Evolutionary conservation across 805 yeast genomes (phyloP).

Genomic region (Lachancea thermotolerans): DNA sequence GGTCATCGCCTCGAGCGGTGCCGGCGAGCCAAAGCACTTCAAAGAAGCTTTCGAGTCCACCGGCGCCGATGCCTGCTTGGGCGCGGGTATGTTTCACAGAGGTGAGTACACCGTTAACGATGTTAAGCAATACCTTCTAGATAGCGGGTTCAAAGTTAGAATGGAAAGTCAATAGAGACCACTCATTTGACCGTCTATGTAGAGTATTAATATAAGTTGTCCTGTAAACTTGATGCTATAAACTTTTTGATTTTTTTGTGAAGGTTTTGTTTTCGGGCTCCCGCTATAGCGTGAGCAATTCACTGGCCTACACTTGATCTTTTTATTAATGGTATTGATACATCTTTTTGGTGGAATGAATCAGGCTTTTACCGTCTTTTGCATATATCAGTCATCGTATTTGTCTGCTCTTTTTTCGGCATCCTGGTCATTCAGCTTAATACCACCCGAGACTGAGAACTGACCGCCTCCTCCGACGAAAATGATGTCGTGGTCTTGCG

Average conservation of each 20-base stretch:
- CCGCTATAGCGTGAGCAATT: too few relatives aligned
- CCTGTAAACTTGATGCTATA: not conserved
- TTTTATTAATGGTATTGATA: not conserved
- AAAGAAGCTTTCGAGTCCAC: slow-evolving; percentile 79
- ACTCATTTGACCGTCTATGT: not conserved
- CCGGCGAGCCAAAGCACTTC: slow-evolving; percentile 90
- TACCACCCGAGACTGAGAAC: slow-evolving; percentile 84
- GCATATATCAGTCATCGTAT: slow-evolving; percentile 40
- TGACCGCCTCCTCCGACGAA: slow-evolving; percentile 94
- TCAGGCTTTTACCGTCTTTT: not conserved
- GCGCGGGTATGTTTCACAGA: slow-evolving; percentile 98
- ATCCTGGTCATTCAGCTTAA: slow-evolving; percentile 36
- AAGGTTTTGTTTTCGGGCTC: not conserved
- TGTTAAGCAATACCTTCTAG: slow-evolving; percentile 63
- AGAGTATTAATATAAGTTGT: too few relatives aligned
- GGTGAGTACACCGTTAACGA: slow-evolving; percentile 83
- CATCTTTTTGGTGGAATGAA: not conserved
- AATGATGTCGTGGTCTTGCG: slow-evolving; percentile 65
- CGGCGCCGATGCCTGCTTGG: slow-evolving; percentile 90
- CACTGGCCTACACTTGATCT: too few relatives aligned
- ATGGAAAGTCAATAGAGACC: slow-evolving; percentile 35
- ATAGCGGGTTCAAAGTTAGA: slow-evolving; percentile 66
- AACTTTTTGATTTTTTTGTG: not conserved
- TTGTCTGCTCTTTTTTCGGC: slow-evolving; percentile 42
- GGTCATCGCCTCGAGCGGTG: slow-evolving; percentile 96